Conservation (phyloP, 2,329 filamentous ascomycete species). For the Colletotrichum trifolii region DNA sequence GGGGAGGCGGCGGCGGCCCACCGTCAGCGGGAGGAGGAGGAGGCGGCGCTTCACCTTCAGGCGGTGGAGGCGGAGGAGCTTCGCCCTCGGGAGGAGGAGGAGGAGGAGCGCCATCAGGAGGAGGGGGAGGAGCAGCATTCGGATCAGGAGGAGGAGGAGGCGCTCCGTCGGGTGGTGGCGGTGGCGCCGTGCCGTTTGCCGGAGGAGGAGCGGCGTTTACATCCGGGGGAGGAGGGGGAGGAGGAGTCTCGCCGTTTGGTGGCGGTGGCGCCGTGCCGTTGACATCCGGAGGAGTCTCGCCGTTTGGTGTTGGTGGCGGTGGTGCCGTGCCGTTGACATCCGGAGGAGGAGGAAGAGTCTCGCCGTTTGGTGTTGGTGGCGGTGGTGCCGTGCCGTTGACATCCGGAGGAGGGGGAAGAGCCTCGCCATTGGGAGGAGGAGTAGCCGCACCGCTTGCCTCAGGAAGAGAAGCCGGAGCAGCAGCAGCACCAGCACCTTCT, state of each 20-base stretch:
- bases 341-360: constrained; percentile 1
- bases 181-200: neutral
- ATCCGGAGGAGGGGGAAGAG: constrained; percentile 1
- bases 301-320: neutral
- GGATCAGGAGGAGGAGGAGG: constrained; percentile 3
- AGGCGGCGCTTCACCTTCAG: constrained; percentile 5
- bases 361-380: neutral
- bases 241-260: constrained; percentile 6
- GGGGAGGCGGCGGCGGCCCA: constrained; percentile 12
- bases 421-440: neutral
- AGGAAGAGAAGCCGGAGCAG: neutral
- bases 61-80: constrained; percentile 2
- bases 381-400: no score
- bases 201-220: no score
- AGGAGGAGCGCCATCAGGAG: constrained; percentile 1
- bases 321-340: no score
- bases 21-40: constrained; percentile 6
- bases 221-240: neutral
- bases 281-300: neutral
- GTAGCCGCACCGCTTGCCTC: neutral
- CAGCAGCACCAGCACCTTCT: constrained; percentile 13
- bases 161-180: neutral
- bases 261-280: no score
- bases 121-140: constrained; percentile 9
- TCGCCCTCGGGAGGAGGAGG: constrained; percentile 2